These are phyloP conservation scores for Epichloe bromicola DNA, from an alignment of 2,329 filamentous ascomycete species.

Conservation along the genomic window DNA sequence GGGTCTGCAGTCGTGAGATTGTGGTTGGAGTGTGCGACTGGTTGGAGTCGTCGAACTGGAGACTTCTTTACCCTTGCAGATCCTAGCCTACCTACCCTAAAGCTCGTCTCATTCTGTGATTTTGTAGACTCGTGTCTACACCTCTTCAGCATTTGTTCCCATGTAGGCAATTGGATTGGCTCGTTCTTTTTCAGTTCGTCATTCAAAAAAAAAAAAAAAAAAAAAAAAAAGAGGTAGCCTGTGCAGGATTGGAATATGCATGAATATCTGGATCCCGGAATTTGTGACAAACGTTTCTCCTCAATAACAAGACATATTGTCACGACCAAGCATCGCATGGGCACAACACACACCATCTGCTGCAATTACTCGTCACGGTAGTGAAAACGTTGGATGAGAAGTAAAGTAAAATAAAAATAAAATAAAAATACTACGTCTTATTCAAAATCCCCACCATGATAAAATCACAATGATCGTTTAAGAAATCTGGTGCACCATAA, in stretches of 20 bases:
- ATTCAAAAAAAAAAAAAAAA: no score
- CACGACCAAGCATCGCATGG: no score
- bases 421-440: neutral
- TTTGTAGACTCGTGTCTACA: neutral
- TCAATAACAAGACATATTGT: no score
- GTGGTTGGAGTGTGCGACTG: neutral
- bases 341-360: no score
- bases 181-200: no score
- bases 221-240: no score
- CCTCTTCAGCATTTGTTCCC: no score
- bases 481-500: slow-evolving; percentile 22
- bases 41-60: neutral
- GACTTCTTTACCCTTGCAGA: neutral
- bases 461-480: slow-evolving; percentile 2
- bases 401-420: neutral
- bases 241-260: no score
- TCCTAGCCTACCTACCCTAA: neutral
- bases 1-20: neutral
- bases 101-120: neutral
- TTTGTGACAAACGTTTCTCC: no score
- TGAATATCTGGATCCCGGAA: no score
- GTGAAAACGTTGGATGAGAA: neutral
- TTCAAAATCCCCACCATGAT: neutral
- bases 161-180: no score
- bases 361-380: no score